Base-by-base conservation (phyloP, 2,329 filamentous ascomycete species). In the Pezicula rhizophila region DNA sequence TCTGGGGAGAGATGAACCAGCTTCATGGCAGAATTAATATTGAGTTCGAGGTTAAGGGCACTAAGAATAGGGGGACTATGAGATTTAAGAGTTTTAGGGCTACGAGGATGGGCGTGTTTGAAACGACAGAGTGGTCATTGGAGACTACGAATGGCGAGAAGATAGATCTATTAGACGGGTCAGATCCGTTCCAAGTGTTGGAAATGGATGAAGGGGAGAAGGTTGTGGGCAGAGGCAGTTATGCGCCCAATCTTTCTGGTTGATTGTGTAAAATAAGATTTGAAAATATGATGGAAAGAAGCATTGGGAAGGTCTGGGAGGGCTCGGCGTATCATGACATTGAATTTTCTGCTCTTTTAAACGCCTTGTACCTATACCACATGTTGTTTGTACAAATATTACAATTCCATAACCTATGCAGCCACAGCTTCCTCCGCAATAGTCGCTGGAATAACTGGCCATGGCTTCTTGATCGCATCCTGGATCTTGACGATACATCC, bases 11-110 rank as follows among this genome's bases (percentile, higher is more conserved):
- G 72, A 87, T 99, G 78, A 95, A 96, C 71, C 92, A 96, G 74
- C 70, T 97, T 66, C 89, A 92, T 69, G 93, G 93, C 20, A 77
- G 82, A 60, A 96, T 99, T 66, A 78, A 97, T 74, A 88, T 99
- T 51, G 73, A 72, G 48, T 97, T 96, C 68, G 77, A 80, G 70
- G 93, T 99, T 25, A 89, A 87, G 70, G 93, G 93, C 37, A 88
- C 82, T 26, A 82, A 76, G 64, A 73, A 70, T 50, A 71, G 75
- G 57, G 93, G 83, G 7, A 76, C 82, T 64, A 93, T 96, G 79
- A 79, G 80, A 63, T 95, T 99, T 68, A 79, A 76, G 58, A 93
- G 88, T 72, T 74, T 79, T 64, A 78, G 93, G 63, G 82, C 78
- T 57, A 78, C 79, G 56, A 79, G 79, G 66, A 46, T 46, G 59